A percentile compares a stretch with the other conserved stretches of the same genome.
Evolutionary conservation across 1,139 yeast species (phyloP).

Genomic region (Scheffersomyces segobiensis): DNA sequence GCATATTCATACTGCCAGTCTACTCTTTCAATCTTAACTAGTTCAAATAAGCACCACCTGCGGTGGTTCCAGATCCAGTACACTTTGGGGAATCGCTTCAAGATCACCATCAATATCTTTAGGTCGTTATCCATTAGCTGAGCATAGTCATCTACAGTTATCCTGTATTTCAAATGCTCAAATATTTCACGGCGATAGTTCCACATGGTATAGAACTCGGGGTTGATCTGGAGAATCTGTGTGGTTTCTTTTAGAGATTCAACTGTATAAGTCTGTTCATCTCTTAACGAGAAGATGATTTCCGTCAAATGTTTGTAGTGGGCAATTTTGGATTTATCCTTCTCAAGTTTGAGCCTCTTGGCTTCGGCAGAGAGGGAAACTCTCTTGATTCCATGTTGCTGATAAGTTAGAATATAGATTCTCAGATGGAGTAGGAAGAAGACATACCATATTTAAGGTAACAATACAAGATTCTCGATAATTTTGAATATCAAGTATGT

Average conservation of each 20-base stretch:
- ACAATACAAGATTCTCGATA: not conserved
- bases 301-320: conserved; percentile 51
- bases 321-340: conserved; percentile 54
- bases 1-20: conserved; percentile 71
- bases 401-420: conserved; percentile 8
- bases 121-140: conserved; percentile 60
- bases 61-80: conserved; percentile 98
- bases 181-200: conserved; percentile 81
- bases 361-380: conserved; percentile 59
- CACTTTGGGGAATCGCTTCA: conserved; percentile 77
- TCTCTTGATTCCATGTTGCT: conserved; percentile 74
- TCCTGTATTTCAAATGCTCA: conserved; percentile 18
- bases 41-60: conserved; percentile 69
- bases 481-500: too few species aligned
- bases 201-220: conserved; percentile 91
- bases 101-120: conserved; percentile 54
- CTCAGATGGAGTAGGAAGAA: not conserved
- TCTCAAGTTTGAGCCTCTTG: conserved; percentile 50
- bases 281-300: conserved; percentile 40
- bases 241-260: conserved; percentile 51
- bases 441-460: not conserved
- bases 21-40: conserved; percentile 44
- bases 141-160: conserved; percentile 3
- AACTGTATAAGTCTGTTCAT: conserved; percentile 28
- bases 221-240: conserved; percentile 62